phyloP scores from a whole-genome alignment of 352 stramenopile genomes.

The Phytophthora quininea region DNA sequence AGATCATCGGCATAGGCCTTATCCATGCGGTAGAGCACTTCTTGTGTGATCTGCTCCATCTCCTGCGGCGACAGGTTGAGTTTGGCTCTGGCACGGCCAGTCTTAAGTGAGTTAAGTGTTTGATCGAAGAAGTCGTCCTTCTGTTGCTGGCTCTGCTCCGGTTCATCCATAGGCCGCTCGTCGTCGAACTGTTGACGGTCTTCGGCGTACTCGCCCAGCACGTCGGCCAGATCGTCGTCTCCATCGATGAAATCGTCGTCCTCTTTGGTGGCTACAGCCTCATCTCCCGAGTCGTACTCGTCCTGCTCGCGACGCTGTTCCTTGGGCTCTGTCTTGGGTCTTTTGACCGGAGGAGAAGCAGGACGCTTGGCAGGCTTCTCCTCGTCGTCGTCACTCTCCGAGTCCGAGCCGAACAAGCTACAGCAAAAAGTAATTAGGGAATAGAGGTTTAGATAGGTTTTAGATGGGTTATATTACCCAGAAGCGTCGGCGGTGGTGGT shows the following conservation, averaged over 20 bases:
- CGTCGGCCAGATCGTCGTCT: conserved; percentile 86
- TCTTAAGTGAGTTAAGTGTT: conserved; percentile 88
- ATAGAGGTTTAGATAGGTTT: too few species aligned
- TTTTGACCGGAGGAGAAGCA: conserved; percentile 52
- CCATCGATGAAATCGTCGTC: conserved; percentile 89
- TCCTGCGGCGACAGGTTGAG: conserved; percentile 85
- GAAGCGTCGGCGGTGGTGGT: conserved; percentile 72
- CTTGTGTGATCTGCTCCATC: conserved; percentile 87
- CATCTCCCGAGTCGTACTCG: conserved; percentile 88
- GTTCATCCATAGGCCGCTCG: conserved; percentile 69
- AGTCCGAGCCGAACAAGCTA: conserved; percentile 88
- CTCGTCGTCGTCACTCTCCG: conserved; percentile 81
- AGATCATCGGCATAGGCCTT: conserved; percentile 85
- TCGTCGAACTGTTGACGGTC: conserved; percentile 83
- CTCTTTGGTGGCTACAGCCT: conserved; percentile 72
- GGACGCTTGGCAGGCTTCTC: conserved; percentile 53
- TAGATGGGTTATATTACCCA: conserved; percentile 36
- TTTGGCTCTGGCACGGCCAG: conserved; percentile 69
- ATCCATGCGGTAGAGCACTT: conserved; percentile 90
- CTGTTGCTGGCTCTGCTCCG: conserved; percentile 23
- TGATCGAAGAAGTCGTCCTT: conserved; percentile 85
- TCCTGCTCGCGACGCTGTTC: conserved; percentile 45
- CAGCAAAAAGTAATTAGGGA: background rate
- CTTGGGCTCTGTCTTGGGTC: conserved; percentile 44
- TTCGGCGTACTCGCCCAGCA: conserved; percentile 82